Evolutionary conservation across 192 early-diverging fungal species (phyloP).

Genomic region (Anaeromyces robustus): DNA sequence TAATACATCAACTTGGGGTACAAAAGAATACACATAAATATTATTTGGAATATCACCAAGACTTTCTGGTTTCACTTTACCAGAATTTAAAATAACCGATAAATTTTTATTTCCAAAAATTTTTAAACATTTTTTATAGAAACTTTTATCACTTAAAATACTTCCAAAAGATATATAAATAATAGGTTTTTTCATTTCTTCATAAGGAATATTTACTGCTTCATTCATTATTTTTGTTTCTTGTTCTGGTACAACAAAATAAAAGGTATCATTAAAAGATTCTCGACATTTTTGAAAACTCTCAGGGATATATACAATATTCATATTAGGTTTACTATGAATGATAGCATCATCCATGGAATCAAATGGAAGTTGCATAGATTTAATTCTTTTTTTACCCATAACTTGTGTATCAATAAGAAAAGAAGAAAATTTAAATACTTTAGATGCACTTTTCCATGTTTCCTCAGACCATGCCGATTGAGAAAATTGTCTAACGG

Average conservation of each 20-base stretch:
- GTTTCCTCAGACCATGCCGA: not conserved
- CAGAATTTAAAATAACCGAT: not conserved
- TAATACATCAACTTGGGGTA: not conserved
- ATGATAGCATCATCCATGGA: too few relatives aligned
- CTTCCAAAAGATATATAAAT: not conserved
- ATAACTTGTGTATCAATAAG: not conserved
- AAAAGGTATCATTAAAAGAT: not conserved
- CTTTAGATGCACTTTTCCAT: not conserved
- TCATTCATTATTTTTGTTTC: not conserved
- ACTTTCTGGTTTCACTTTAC: not conserved
- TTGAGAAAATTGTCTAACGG: not conserved
- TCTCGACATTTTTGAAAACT: not conserved
- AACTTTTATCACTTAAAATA: not conserved
- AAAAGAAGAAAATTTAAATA: not conserved
- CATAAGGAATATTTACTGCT: not conserved
- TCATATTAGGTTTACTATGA: not conserved
- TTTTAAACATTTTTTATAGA: not conserved
- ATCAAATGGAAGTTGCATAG: too few relatives aligned
- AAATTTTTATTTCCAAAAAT: not conserved
- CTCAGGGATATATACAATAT: not conserved
- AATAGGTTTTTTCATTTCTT: not conserved
- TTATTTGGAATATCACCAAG: not conserved
- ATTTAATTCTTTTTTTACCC: too few relatives aligned
- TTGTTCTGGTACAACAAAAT: not conserved
- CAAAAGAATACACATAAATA: not conserved